Percentiles rank a stretch among this genome's conserved stretches.
Evolutionary conservation across 1,139 yeast genomes (phyloP).

Genomic region (Wickerhamomyces sp.): DNA sequence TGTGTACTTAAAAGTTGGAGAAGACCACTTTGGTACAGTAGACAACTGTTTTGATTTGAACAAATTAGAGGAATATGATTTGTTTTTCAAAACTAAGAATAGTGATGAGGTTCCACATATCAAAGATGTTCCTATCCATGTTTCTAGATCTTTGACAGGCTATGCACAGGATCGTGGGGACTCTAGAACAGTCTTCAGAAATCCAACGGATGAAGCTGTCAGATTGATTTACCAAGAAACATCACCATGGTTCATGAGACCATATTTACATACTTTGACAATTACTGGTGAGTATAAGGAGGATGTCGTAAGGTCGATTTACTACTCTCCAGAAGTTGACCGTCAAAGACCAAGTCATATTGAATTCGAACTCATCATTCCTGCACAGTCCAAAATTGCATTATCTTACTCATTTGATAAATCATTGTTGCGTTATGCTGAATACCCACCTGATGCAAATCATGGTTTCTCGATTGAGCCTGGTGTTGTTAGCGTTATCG

Average conservation of each 20-base stretch:
- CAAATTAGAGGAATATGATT: conserved; percentile 33
- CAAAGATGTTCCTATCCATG: conserved; percentile 58
- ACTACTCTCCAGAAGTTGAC: conserved; percentile 75
- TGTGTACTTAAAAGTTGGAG: conserved; percentile 26
- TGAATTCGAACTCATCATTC: conserved; percentile 61
- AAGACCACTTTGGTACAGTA: conserved; percentile 25
- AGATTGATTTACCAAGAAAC: conserved; percentile 68
- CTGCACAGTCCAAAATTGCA: conserved; percentile 57
- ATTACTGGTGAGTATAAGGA: conserved; percentile 23
- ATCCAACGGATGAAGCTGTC: conserved; percentile 49
- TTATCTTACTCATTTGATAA: conserved; percentile 82
- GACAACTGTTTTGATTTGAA: conserved; percentile 32
- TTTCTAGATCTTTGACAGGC: conserved; percentile 85
- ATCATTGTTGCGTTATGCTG: conserved; percentile 76
- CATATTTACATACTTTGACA: conserved; percentile 67
- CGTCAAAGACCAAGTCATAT: conserved; percentile 78
- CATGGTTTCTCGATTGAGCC: conserved; percentile 96
- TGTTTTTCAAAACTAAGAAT: conserved; percentile 34
- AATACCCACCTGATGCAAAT: conserved; percentile 98
- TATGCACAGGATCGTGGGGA: conserved; percentile 92
- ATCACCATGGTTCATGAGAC: conserved; percentile 89
- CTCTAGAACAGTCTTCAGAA: conserved; percentile 67
- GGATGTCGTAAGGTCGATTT: conserved; percentile 45
- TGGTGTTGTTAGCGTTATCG: conserved; percentile 61
- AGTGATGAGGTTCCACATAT: conserved; percentile 32